phyloP scores from a whole-genome alignment of 139 green algal species.

The Eudorina sp. region DNA sequence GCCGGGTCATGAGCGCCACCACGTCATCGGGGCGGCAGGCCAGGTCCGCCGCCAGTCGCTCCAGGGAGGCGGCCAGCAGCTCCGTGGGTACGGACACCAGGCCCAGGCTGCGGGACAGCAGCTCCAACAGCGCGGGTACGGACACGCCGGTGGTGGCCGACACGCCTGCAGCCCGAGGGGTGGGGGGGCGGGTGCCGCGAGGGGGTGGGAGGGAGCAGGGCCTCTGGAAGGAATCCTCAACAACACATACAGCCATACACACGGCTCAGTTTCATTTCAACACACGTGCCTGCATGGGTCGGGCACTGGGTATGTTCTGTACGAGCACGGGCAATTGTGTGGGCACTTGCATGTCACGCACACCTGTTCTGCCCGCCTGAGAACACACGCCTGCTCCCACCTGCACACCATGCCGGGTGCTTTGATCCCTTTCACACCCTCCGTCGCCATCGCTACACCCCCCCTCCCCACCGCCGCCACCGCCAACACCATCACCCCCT shows the following conservation, averaged over 20 bases:
- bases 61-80: constrained; percentile 34
- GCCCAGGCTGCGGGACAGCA: constrained; percentile 54
- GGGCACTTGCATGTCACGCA: too few species aligned
- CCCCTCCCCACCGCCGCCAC: too few species aligned
- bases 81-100: constrained; percentile 48
- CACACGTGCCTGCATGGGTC: background rate
- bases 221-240: too few species aligned
- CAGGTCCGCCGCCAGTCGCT: constrained; percentile 41
- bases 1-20: constrained; percentile 48
- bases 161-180: background rate
- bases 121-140: constrained; percentile 42
- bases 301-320: too few species aligned
- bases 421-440: too few species aligned
- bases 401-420: too few species aligned
- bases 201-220: background rate
- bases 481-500: too few species aligned
- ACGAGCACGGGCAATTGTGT: too few species aligned
- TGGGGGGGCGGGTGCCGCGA: background rate
- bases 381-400: too few species aligned
- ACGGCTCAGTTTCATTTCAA: background rate
- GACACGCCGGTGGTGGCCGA: constrained; percentile 35
- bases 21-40: constrained; percentile 40
- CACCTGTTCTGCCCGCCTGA: too few species aligned
- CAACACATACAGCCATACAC: too few species aligned
- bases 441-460: too few species aligned